Base-by-base conservation (phyloP, 345 rosid genomes). In the Kernera saxatilis region DNA sequence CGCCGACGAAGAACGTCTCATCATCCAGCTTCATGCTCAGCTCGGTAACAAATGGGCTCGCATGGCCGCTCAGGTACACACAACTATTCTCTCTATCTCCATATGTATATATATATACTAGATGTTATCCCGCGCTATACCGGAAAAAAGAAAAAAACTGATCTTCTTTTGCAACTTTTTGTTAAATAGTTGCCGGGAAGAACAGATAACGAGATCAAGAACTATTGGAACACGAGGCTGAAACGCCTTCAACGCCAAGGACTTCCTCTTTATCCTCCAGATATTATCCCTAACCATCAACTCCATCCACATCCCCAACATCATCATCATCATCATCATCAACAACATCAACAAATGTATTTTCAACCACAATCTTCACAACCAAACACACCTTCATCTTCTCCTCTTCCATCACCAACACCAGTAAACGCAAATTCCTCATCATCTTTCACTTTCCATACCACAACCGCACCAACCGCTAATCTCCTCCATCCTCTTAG, bases 151-250 rank as follows among this genome's bases (percentile, higher is more conserved):
- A 1, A 7, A 7, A 2, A 29, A 23, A 3, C 39, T 30, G 7
- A 63, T 29, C 0, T 12, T 12, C 25, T 32, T 33, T 45, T 37
- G 14, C 2, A 6, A 27, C 0, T 5, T 29, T 8, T 26, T 14
- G 0, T 2, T 11, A 1, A 5, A 15, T 73, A 76, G 90, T 72
- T 87, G 55, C 92, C 92, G 1, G 92, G 92, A 37, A 78, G 92
- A 65, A 87, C 92, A 58, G 92, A 87, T 67, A 87, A 87, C 67
- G 92, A 87, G 80, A 87, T 87, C 55, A 87, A 87, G 68, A 87
- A 87, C 73, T 87, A 82, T 56, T 85, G 92, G 92, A 87, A 87
- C 81, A 87, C 90, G 29, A 69, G 92, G 37, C 62, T 87, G 66
- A 87, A 87, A 84, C 80, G 89, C 37, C 82, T 80, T 30, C 81